Base-by-base conservation (phyloP, 208 protist species). In the Jaenimonas drosophilae region DNA sequence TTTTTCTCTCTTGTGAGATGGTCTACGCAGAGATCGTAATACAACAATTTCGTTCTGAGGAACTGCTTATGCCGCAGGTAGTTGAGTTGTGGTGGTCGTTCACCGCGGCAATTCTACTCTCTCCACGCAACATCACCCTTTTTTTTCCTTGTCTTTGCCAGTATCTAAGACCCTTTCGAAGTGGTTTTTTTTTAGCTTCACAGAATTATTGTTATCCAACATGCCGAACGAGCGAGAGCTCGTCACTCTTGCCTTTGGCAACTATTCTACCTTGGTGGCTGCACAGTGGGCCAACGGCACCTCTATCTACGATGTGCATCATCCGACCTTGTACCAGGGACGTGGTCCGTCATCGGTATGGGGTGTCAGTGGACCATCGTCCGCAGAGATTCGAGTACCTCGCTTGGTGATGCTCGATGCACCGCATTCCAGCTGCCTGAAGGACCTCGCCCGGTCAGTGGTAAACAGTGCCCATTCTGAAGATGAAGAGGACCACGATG, bases 251-350 rank as follows among this genome's bases (percentile, higher is more conserved):
- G 84, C 63, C 11, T 73, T 92, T 36, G 84, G 84, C 38, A 92
- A 92, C 69, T 92, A 87, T 59, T 57, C 75, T 54, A 70, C 78
- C 3, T 71, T 92, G 23, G 74, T 92, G 1, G 84, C 79, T 2
- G 76, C 84, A 27, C 84, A 92, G 59, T 92, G 84, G 79, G 76
- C 71, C 25, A 92, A 92, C 49, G 76, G 84, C 26, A 88, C 76
- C 3, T 80, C 76, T 16, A 24, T 52, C 31, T 88, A 64, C 49
- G 84, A 92, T 49, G 57, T 47, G 12, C 55, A 73, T 24, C 73
- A 76, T 48, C 28, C n/a, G 19, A 92, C 84, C 3, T 64, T 92
- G 7, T 91, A 88, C 47, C 30, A 36, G 1, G 77, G 88, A 56
- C 69, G 75, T 17, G 28, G 56, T 1, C 21, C 16, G 0, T 31